Percentiles rank a stretch among this genome's conserved stretches.
These are phyloP conservation scores for Arthrobotrys sinensis DNA, from an alignment of 2,329 filamentous ascomycete genomes.

Conservation along the genomic window DNA sequence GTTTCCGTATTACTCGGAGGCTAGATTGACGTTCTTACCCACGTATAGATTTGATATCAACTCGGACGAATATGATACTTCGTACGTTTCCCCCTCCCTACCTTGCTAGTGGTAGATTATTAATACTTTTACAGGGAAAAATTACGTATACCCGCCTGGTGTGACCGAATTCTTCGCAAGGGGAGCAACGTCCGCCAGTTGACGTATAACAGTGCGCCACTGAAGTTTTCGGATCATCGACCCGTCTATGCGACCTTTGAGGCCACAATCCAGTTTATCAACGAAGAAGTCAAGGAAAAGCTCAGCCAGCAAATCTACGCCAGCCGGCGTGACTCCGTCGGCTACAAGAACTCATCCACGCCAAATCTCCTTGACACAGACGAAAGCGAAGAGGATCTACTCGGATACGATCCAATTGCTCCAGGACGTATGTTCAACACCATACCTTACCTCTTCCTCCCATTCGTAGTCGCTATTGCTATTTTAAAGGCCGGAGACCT, in stretches of 20 bases:
- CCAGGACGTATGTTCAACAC: slow-evolving; percentile 79
- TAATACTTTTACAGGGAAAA: slow-evolving; percentile 77
- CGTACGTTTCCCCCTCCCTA: slow-evolving; percentile 71
- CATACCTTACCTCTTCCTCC: slow-evolving; percentile 65
- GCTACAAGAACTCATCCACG: slow-evolving; percentile 72
- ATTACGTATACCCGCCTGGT: slow-evolving; percentile 95
- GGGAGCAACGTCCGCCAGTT: slow-evolving; percentile 86
- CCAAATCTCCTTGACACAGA: slow-evolving; percentile 74
- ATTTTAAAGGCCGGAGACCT: slow-evolving; percentile 30
- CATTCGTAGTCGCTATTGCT: slow-evolving; percentile 57
- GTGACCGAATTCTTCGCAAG: slow-evolving; percentile 90
- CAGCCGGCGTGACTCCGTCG: slow-evolving; percentile 76
- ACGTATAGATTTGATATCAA: slow-evolving; percentile 97
- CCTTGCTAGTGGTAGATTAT: neutral
- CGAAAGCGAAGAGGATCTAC: slow-evolving; percentile 82
- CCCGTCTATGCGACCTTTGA: slow-evolving; percentile 93
- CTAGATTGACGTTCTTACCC: slow-evolving; percentile 86
- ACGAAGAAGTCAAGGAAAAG: slow-evolving; percentile 80
- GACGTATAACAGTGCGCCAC: slow-evolving; percentile 84
- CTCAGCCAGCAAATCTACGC: slow-evolving; percentile 83
- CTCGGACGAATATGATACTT: slow-evolving; percentile 90
- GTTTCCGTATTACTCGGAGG: slow-evolving; percentile 93
- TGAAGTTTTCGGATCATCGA: slow-evolving; percentile 95
- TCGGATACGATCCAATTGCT: slow-evolving; percentile 86
- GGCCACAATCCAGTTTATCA: slow-evolving; percentile 83